Evolutionary conservation across 2,329 filamentous ascomycete species (phyloP), one percentile per base, ranked within the genome.

Genomic region (Exophiala calicioides): DNA sequence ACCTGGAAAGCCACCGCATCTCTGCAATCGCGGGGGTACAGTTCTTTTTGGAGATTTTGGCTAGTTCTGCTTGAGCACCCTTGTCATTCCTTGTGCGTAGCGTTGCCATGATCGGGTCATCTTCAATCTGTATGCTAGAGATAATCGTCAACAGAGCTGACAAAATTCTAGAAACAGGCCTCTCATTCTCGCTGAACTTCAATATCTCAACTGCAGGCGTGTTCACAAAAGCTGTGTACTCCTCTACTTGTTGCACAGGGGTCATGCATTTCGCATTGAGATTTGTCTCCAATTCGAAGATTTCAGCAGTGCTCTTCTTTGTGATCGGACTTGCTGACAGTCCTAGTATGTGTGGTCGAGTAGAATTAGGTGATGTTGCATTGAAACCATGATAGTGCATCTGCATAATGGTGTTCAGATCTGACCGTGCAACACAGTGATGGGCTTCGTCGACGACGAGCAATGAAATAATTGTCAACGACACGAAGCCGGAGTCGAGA

Each of bases 381-480:
- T 73, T 74, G 13, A 62, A 65, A 20, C 71, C 68, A 52, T 81
- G 78, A 59, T 94, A 95, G 56, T 86, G 84, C 21, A 81, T 70
- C 20, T 67, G 70, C 86, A 95, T 91, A 24, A 95, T 85, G 29
- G 72, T 77, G 46, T 82, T 83, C 8, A 82, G 81, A 0, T 86
- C 74, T 55, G 84, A 77, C 1, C 79, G 81, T 13, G 74, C 72
- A 4, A 74, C 75, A 57, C 86, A 91, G 62, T 90, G 83, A 61
- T 95, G 89, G 7, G 86, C 89, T 80, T 95, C 90, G 60, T 95
- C 90, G 58, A 95, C 86, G 0, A 95, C 77, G 12, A 94, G 68
- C 3, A 95, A 70, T 4, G 83, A 75, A 16, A 95, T 66, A 2
- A 71, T 72, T 0, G 71, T 62, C 58, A 94, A 77, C 1, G 64